Evolutionary conservation across 2,329 filamentous ascomycete species (phyloP).

Genomic region (Apiospora saccharicola): DNA sequence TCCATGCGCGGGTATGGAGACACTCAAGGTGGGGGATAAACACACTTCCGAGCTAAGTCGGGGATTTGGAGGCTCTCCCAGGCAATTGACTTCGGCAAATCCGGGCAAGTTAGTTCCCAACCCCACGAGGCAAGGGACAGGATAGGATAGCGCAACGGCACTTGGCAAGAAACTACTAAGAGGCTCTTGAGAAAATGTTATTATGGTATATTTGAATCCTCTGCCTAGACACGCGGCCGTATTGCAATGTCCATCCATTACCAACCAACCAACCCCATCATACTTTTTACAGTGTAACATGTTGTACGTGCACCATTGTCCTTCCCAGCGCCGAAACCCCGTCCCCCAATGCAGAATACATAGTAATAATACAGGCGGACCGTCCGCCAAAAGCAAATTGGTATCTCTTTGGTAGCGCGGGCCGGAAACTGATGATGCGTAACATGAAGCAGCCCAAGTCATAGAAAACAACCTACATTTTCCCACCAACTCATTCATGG

Average conservation of each 20-base stretch:
- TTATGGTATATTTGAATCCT: not conserved
- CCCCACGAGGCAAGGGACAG: not conserved
- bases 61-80: not conserved
- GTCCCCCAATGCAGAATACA: not conserved
- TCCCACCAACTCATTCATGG: not conserved
- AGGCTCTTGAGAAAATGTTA: not conserved
- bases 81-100: conserved; percentile 24
- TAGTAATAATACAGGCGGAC: conserved; percentile 9
- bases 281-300: not conserved
- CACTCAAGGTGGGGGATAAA: conserved; percentile 28
- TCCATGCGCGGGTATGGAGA: conserved; percentile 4
- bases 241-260: not conserved
- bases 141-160: not conserved
- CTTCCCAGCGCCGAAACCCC: not conserved
- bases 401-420: conserved; percentile 10
- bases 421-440: conserved; percentile 13
- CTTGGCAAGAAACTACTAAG: not conserved
- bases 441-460: conserved; percentile 8
- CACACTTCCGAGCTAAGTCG: conserved; percentile 24
- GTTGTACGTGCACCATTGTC: not conserved
- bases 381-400: conserved; percentile 1
- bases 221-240: not conserved
- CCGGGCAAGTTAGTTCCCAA: not conserved
- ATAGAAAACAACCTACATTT: not conserved
- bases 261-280: not conserved